A percentile compares a stretch with the other conserved stretches of the same genome.
Evolutionary conservation across 2,329 filamentous ascomycete genomes (phyloP).

Genomic region (Alternaria arbusti): DNA sequence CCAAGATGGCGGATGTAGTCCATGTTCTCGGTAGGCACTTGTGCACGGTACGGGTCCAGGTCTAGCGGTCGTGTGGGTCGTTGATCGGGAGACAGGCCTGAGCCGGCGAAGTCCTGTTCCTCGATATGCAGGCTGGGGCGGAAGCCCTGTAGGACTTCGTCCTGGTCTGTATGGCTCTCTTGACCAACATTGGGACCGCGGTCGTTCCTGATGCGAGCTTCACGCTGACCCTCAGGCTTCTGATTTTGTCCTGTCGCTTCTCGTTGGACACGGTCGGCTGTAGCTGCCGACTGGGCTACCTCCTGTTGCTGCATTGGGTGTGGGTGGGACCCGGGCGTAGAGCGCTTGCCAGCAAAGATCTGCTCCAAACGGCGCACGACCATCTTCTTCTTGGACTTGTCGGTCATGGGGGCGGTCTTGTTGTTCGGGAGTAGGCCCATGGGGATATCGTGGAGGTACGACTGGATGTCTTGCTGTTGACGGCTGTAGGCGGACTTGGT

Average conservation of each 20-base stretch:
- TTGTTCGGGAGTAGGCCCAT: conserved; percentile 69
- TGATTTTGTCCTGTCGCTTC: conserved; percentile 49
- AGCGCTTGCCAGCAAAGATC: conserved; percentile 76
- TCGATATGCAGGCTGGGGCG: conserved; percentile 20
- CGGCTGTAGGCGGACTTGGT: conserved; percentile 41
- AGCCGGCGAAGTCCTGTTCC: conserved; percentile 36
- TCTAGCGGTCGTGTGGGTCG: conserved; percentile 78
- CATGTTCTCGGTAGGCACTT: conserved; percentile 78
- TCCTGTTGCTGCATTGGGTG: conserved; percentile 64
- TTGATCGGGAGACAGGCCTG: conserved; percentile 65
- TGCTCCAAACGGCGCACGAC: conserved; percentile 80
- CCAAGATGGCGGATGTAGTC: conserved; percentile 79
- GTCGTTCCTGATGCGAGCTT: conserved; percentile 54
- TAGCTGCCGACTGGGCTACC: conserved; percentile 62
- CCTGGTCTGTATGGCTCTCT: conserved; percentile 16
- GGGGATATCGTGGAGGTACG: conserved; percentile 75
- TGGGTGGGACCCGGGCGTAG: conserved; percentile 51
- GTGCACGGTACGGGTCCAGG: conserved; percentile 77
- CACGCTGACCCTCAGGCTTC: conserved; percentile 52
- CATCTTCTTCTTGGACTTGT: conserved; percentile 76
- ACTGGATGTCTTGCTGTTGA: conserved; percentile 64
- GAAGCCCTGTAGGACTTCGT: conserved; percentile 27
- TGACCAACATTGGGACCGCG: conserved; percentile 19
- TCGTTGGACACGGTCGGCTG: conserved; percentile 51
- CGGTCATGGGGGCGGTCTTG: conserved; percentile 63